Evolutionary conservation across 345 rosid species (phyloP).

Genomic region (Syzygium grande): DNA sequence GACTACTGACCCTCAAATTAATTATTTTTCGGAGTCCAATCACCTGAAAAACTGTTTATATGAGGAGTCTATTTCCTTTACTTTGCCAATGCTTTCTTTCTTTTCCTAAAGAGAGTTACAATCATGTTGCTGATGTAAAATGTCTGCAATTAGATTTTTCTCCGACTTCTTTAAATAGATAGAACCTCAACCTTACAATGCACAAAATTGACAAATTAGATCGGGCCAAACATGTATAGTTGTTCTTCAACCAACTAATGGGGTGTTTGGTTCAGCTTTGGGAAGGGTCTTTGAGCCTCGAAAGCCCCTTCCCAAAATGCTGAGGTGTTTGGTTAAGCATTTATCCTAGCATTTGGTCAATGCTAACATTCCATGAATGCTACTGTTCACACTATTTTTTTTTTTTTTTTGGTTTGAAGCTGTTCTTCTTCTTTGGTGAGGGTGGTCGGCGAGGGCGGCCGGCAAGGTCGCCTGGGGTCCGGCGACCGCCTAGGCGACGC

Average conservation of each 20-base stretch:
- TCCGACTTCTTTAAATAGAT: neutral
- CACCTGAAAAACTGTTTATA: neutral
- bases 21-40: neutral
- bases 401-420: too few relatives aligned
- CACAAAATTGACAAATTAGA: neutral
- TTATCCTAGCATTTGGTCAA: too few relatives aligned
- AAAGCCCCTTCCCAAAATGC: too few relatives aligned
- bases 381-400: too few relatives aligned
- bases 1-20: neutral
- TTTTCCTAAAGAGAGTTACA: neutral
- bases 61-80: neutral
- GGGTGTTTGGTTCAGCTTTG: too few relatives aligned
- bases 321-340: too few relatives aligned
- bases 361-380: too few relatives aligned
- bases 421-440: too few relatives aligned
- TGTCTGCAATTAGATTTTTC: neutral
- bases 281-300: too few relatives aligned
- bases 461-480: too few relatives aligned
- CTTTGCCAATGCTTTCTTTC: neutral
- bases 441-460: too few relatives aligned
- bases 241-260: neutral
- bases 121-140: rapidly evolving
- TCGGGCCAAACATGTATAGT: neutral
- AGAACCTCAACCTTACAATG: neutral
- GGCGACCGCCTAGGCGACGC: too few relatives aligned